Evolutionary conservation across 2,329 filamentous ascomycete species (phyloP).

Genomic region (Dothistroma pini): DNA sequence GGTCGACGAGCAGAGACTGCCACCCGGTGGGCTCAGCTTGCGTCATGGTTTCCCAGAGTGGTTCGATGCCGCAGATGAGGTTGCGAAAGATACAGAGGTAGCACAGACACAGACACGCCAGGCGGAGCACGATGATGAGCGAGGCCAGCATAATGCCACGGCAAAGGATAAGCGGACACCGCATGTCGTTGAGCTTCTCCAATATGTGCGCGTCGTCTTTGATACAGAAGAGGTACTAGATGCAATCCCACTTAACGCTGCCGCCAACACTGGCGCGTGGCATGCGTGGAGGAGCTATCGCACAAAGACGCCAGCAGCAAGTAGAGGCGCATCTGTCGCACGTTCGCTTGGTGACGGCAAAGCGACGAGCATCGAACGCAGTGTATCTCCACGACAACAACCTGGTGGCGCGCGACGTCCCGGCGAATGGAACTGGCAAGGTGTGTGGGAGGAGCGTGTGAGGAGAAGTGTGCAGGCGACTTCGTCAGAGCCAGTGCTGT

Average conservation of each 20-base stretch:
- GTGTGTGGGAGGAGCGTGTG: slow-evolving; percentile 90
- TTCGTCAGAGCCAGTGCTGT: slow-evolving; percentile 74
- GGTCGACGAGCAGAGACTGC: slow-evolving; percentile 75
- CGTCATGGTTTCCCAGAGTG: slow-evolving; percentile 87
- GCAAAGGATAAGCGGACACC: slow-evolving; percentile 18
- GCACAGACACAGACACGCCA: slow-evolving; percentile 7
- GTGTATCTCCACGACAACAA: slow-evolving; percentile 30
- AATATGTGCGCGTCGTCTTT: slow-evolving; percentile 80
- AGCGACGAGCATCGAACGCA: slow-evolving; percentile 19
- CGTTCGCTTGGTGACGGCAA: slow-evolving; percentile 13
- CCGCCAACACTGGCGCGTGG: slow-evolving; percentile 88
- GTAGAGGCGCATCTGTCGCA: slow-evolving; percentile 14
- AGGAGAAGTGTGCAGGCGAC: slow-evolving; percentile 73
- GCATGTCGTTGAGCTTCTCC: slow-evolving; percentile 57
- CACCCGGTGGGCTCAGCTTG: slow-evolving; percentile 85
- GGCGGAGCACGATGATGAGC: slow-evolving; percentile 5
- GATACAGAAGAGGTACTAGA: slow-evolving; percentile 74
- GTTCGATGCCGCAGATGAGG: slow-evolving; percentile 51
- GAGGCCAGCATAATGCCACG: slow-evolving; percentile 4
- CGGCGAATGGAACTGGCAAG: slow-evolving; percentile 96
- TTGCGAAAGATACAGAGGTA: slow-evolving; percentile 4
- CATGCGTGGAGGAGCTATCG: slow-evolving; percentile 83
- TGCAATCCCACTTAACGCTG: slow-evolving; percentile 71
- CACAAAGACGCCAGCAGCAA: slow-evolving; percentile 37
- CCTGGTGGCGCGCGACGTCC: slow-evolving; percentile 56